Percentiles rank a stretch among this genome's conserved stretches.
phyloP scores from a whole-genome alignment of 257 asterid genomes.

The Solanum sitiens region DNA sequence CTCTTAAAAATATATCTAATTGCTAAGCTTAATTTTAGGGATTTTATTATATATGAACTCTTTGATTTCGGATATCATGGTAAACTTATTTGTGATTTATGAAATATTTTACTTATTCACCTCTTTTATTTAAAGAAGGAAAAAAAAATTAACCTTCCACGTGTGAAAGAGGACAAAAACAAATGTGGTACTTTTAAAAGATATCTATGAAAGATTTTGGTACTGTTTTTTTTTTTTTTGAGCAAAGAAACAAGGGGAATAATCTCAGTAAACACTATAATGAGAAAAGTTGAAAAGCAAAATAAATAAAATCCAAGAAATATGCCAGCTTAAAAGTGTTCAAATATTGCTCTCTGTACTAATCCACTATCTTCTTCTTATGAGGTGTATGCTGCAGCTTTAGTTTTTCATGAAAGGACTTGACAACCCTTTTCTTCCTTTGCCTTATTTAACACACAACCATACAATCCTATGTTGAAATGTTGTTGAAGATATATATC shows the following conservation, averaged over 20 bases:
- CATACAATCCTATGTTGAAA: neutral
- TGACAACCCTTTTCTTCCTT: neutral
- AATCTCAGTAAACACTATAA: neutral
- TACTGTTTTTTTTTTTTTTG: neutral
- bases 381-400: neutral
- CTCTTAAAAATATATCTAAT: too few relatives aligned
- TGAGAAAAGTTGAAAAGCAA: neutral
- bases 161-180: neutral
- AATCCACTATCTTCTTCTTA: neutral
- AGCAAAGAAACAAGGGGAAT: constrained; percentile 1
- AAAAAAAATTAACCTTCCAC: neutral
- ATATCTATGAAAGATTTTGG: neutral
- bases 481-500: neutral
- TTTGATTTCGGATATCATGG: too few relatives aligned
- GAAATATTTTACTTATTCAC: too few relatives aligned
- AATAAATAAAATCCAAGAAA: neutral
- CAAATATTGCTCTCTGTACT: neutral
- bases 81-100: too few relatives aligned
- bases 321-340: neutral
- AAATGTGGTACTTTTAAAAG: neutral
- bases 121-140: too few relatives aligned
- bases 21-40: too few relatives aligned
- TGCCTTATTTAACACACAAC: neutral
- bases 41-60: too few relatives aligned
- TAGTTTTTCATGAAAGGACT: neutral